Conservation (phyloP, 2,329 filamentous ascomycete species). For the Botrytis medusae region DNA sequence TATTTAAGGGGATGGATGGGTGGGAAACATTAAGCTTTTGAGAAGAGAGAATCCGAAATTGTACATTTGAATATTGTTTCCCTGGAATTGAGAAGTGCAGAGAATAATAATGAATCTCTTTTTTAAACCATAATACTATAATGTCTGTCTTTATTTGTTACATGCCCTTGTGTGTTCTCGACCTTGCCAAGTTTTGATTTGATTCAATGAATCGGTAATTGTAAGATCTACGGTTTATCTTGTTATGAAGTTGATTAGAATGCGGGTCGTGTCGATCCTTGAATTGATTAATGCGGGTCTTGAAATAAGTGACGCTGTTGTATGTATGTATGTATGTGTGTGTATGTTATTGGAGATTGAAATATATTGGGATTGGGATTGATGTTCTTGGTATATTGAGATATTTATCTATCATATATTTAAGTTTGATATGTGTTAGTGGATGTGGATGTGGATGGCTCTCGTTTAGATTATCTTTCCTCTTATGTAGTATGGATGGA, state of each 20-base stretch:
- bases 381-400: too few species aligned
- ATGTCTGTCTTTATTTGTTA: neutral
- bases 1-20: constrained; percentile 3
- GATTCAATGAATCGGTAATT: neutral
- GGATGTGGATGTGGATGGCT: too few species aligned
- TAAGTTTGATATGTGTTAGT: too few species aligned
- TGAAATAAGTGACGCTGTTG: neutral
- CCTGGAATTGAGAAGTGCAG: constrained; percentile 11
- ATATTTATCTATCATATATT: too few species aligned
- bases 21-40: constrained; percentile 25
- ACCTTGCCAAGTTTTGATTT: neutral
- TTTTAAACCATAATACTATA: constrained; percentile 3
- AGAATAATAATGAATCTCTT: constrained; percentile 23
- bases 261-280: neutral
- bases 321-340: neutral
- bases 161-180: neutral
- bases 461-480: too few species aligned
- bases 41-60: constrained; percentile 34
- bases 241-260: neutral
- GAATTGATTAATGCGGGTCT: neutral
- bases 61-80: constrained; percentile 33
- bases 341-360: neutral
- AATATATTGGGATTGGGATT: too few species aligned
- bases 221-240: neutral
- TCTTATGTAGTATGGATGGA: too few species aligned